Base-by-base conservation (phyloP, 2,329 filamentous ascomycete genomes). In the Talaromyces amestolkiae region DNA sequence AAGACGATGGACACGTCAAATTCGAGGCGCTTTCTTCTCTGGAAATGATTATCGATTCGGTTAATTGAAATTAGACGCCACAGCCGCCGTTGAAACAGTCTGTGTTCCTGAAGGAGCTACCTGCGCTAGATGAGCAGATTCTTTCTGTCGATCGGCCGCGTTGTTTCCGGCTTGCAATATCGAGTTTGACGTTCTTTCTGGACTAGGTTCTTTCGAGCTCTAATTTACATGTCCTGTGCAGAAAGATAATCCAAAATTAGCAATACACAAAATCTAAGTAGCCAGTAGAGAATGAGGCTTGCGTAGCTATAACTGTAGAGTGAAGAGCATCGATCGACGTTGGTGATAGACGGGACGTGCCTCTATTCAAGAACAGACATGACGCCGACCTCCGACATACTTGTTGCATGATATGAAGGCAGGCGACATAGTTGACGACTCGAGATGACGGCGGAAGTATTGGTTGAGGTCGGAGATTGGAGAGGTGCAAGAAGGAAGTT, bases 141-240 rank as follows among this genome's bases (percentile, higher is more conserved):
- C 27, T 54, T 53, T 31, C 27, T 24, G 35, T 17, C 17, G 15
- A 17, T 17, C 54, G 33, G 15, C 33, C 17, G 33, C 11, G 33
- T 58, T 43, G 35, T 58, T 31, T 58, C 35, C 35, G 15, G 56
- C 35, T 24, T n/a, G 17, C 56, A 41, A 43, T 24, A 43, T 41
- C 35, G 35, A 58, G 56, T 2, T 17, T 15, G 0, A 39, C 56
- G 56, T 10, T 39, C 27, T 5, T 58, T 27, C 37, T 22, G 13
- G 17, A 41, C 7, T 24, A 41, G 13, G 15, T 10, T 13, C 5
- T 13, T 59, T n/a, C 35, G 37, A 43, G 56, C 13, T 33, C 39
- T 22, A 31, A 59, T 37, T 59, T 37, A 59, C 56, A 37, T 59
- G 39, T 59, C 37, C 37, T 59, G 22, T 59, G 56, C 37, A 43